Evolutionary conservation across 2,329 filamentous ascomycete genomes (phyloP).

Genomic region (Nemania sp.): DNA sequence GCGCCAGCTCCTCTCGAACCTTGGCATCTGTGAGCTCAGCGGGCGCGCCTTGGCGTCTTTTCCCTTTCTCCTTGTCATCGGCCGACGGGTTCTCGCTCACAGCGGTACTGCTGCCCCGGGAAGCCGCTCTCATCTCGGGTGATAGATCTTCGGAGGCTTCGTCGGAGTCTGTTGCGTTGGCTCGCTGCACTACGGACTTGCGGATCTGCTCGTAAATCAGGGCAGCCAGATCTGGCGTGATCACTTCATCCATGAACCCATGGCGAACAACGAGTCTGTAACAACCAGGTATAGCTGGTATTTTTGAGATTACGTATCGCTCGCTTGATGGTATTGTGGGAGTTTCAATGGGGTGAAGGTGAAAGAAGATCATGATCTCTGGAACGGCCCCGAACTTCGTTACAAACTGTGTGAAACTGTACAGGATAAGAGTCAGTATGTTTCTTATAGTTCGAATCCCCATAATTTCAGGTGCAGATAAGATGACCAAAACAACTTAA

Average conservation of each 20-base stretch:
- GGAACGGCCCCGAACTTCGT: slow-evolving; percentile 70
- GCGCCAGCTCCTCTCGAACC: slow-evolving; percentile 47
- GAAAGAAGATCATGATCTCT: slow-evolving; percentile 74
- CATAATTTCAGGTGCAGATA: not conserved
- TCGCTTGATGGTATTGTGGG: slow-evolving; percentile 58
- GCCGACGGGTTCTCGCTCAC: slow-evolving; percentile 6
- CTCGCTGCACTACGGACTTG: slow-evolving; percentile 49
- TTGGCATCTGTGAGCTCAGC: slow-evolving; percentile 37
- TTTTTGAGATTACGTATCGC: slow-evolving; percentile 52
- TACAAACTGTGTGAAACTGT: slow-evolving; percentile 70
- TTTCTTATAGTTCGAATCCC: too few relatives aligned
- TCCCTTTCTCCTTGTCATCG: slow-evolving; percentile 14
- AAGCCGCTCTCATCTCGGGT: slow-evolving; percentile 8
- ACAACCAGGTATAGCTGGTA: slow-evolving; percentile 59
- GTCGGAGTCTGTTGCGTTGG: slow-evolving; percentile 24
- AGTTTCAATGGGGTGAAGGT: slow-evolving; percentile 66
- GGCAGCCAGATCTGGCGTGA: slow-evolving; percentile 65
- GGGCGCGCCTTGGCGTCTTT: slow-evolving; percentile 2
- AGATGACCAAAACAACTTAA: not conserved
- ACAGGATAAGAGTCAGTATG: not conserved
- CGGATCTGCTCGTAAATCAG: slow-evolving; percentile 64
- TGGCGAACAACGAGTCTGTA: slow-evolving; percentile 73
- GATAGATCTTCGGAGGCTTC: slow-evolving; percentile 17
- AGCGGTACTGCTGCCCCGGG: slow-evolving; percentile 14
- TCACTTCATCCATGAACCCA: slow-evolving; percentile 73